These are phyloP conservation scores for Zymoseptoria tritici DNA, from an alignment of 2,329 filamentous ascomycete species.

Conservation along the genomic window DNA sequence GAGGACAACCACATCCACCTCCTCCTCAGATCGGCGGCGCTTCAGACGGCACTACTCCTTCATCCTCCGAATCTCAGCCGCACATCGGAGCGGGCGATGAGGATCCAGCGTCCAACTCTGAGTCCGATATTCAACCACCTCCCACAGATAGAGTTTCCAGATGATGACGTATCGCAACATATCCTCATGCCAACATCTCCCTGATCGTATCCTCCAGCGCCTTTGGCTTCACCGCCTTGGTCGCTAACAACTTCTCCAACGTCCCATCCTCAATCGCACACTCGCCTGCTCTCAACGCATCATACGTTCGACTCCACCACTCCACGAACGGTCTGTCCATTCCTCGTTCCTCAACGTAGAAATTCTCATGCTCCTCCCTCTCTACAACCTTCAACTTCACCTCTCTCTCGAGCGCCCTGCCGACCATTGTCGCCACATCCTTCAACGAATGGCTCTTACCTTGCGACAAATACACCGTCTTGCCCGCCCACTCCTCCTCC, in stretches of 20 bases:
- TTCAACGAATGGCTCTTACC: slow-evolving; percentile 18
- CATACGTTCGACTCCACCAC: slow-evolving; percentile 43
- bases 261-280: slow-evolving; percentile 37
- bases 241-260: slow-evolving; percentile 33
- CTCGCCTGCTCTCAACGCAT: slow-evolving; percentile 36
- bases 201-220: slow-evolving; percentile 34
- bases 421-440: slow-evolving; percentile 26
- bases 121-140: too few species aligned
- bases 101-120: too few species aligned
- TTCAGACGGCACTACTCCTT: too few species aligned
- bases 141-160: too few species aligned
- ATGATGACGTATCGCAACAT: too few species aligned
- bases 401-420: slow-evolving; percentile 17
- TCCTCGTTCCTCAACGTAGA: slow-evolving; percentile 32
- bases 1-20: too few species aligned
- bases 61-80: too few species aligned
- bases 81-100: too few species aligned
- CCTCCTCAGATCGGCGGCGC: too few species aligned
- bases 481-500: slow-evolving; percentile 28
- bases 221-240: slow-evolving; percentile 31
- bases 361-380: slow-evolving; percentile 35
- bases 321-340: slow-evolving; percentile 33
- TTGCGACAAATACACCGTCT: slow-evolving; percentile 35
- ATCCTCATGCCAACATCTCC: slow-evolving; percentile 31
- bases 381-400: slow-evolving; percentile 32